Evolutionary conservation across 108 stramenopile genomes (phyloP).

Genomic region (Mayamaea pseudoterrestris): DNA sequence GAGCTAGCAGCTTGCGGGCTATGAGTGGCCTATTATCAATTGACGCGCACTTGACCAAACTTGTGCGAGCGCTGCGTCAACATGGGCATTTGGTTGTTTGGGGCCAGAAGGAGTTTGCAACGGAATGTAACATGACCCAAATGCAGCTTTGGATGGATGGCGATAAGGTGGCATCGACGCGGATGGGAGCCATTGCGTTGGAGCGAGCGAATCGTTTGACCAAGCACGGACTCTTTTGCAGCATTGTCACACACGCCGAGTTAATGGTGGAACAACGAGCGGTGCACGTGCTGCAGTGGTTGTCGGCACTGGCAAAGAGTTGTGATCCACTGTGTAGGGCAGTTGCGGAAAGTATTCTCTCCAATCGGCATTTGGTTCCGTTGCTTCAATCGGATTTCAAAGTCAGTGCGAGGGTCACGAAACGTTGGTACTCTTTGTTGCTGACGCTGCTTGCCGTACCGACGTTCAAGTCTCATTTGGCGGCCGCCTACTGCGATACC

Average conservation of each 20-base stretch:
- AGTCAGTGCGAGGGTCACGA: constrained; percentile 43
- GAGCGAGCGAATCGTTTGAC: constrained; percentile 32
- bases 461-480: constrained; percentile 83
- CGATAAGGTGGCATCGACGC: constrained; percentile 39
- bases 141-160: constrained; percentile 59
- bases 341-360: constrained; percentile 29
- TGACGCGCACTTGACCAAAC: constrained; percentile 36
- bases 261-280: constrained; percentile 53
- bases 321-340: constrained; percentile 73
- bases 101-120: constrained; percentile 64
- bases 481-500: constrained; percentile 83
- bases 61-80: constrained; percentile 38
- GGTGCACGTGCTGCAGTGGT: constrained; percentile 51
- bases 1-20: no score
- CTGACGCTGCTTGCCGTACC: constrained; percentile 85
- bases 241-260: constrained; percentile 51
- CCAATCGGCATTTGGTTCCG: constrained; percentile 42
- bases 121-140: constrained; percentile 44
- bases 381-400: constrained; percentile 65
- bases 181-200: constrained; percentile 50
- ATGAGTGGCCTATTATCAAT: no score
- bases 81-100: constrained; percentile 69
- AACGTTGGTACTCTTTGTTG: constrained; percentile 75
- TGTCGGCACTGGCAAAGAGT: constrained; percentile 42
- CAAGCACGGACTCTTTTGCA: constrained; percentile 44